These are phyloP conservation scores for Trichosporon ovoides DNA, from an alignment of 1,284 basidiomycete species.

Conservation along the genomic window DNA sequence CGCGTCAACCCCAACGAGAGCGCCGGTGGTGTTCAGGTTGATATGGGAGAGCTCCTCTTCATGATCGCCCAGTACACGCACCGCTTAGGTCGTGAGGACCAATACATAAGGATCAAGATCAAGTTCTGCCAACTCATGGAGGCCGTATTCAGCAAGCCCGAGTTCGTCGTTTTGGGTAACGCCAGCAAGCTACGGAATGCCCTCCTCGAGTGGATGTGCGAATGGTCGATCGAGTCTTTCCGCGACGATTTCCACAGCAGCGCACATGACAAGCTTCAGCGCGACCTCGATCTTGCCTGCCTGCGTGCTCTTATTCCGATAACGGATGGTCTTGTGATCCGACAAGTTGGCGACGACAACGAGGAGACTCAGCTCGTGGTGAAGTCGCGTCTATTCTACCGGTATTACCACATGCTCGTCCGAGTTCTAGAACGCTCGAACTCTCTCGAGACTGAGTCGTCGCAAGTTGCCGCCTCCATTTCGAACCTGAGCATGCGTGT, in stretches of 20 bases:
- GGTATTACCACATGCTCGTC: constrained; percentile 64
- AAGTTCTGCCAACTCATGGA: constrained; percentile 73
- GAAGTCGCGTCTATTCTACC: constrained; percentile 69
- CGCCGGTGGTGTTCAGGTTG: constrained; percentile 60
- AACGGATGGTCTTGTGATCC: constrained; percentile 69
- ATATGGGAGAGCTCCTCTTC: constrained; percentile 63
- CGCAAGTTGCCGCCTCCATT: constrained; percentile 17
- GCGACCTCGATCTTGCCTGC: constrained; percentile 66
- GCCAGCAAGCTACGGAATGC: constrained; percentile 62
- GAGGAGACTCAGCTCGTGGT: constrained; percentile 64
- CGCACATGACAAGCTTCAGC: constrained; percentile 25
- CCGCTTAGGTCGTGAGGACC: constrained; percentile 55
- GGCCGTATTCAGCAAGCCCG: constrained; percentile 59
- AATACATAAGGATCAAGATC: constrained; percentile 61
- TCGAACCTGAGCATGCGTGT: constrained; percentile 19
- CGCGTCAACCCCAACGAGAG: constrained; percentile 59
- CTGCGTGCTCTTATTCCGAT: constrained; percentile 67
- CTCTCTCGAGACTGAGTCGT: constrained; percentile 20
- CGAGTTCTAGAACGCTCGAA: constrained; percentile 57
- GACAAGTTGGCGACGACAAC: constrained; percentile 56
- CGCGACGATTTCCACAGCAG: constrained; percentile 21
- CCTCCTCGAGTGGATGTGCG: constrained; percentile 66
- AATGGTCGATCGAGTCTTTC: constrained; percentile 57
- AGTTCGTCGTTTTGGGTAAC: constrained; percentile 61
- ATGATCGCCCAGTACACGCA: constrained; percentile 63